Evolutionary conservation across 2,329 filamentous ascomycete genomes (phyloP), one percentile per base, ranked within the genome.

Genomic region (Claviceps sp.): DNA sequence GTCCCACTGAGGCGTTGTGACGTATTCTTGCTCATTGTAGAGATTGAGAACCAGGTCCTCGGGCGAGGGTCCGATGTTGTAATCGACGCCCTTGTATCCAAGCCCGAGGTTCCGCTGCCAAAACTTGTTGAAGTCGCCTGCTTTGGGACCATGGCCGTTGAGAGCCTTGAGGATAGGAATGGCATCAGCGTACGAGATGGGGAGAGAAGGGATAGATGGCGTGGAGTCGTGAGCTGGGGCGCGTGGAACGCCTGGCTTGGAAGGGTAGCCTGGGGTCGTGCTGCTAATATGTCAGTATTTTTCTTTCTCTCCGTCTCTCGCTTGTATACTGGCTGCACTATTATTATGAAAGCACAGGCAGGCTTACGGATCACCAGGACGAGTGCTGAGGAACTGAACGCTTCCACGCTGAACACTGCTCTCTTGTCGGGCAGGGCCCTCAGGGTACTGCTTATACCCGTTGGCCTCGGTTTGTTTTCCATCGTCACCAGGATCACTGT

Each of bases 231-330:
- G 75, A 0, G 84, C 80, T 7, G 88, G 80, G 53, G 81, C 74
- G 24, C 91, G 84, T 39, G 88, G 87, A 24, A 76, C 86, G n/a
- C 85, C 91, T 5, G 90, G 91, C 65, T 91, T 91, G 0, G 89
- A 95, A 7, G 91, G 87, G 62, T 95, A 96, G 11, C 93, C 93
- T 17, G 89, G 89, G 0, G 93, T 97, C 0, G 93, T 95, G 48
- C 70, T 73, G 51, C 10, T 6, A 37, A 10, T 17, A n/a, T 30
- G 49, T 50, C 17, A 53, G 52, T 26, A 22, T 24, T 24, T 19
- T 17, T n/a, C 17, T 17, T 1, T 42, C 16, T n/a, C 11, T 42
- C 4, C 1, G 10, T 4, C 4, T 11, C 10, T 34, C 30, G 30
- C 30, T 2, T 45, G 24, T 46, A n/a, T 26, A 34, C 13, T 26